These are phyloP conservation scores for Chiua sp. DNA, from an alignment of 1,284 basidiomycete species.

Conservation along the genomic window DNA sequence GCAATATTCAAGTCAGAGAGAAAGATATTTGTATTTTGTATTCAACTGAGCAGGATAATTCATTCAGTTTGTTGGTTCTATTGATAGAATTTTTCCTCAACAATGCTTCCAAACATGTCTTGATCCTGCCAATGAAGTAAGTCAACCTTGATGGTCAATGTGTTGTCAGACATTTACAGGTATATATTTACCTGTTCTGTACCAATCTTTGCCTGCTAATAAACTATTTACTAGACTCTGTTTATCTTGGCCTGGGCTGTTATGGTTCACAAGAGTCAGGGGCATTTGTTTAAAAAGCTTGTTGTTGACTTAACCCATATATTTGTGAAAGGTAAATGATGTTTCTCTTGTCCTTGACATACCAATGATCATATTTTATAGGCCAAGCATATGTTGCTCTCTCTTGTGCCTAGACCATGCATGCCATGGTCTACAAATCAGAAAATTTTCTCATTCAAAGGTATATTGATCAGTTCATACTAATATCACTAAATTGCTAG, in stretches of 20 bases:
- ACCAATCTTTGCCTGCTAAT: too few relatives aligned
- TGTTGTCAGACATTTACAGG: neutral
- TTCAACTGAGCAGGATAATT: neutral
- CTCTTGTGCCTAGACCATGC: too few relatives aligned
- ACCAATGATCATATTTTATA: too few relatives aligned
- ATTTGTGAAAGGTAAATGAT: neutral
- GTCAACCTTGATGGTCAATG: neutral
- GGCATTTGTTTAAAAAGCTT: slow-evolving; percentile 1
- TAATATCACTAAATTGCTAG: too few relatives aligned
- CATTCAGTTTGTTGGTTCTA: neutral
- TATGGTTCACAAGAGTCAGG: slow-evolving; percentile 11
- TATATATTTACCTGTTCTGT: too few relatives aligned
- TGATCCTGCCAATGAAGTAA: neutral
- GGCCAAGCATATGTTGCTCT: too few relatives aligned
- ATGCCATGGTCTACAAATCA: too few relatives aligned
- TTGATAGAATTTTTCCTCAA: neutral
- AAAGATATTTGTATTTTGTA: neutral
- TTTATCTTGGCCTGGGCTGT: slow-evolving; percentile 1
- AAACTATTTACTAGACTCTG: too few relatives aligned
- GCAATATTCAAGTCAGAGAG: neutral
- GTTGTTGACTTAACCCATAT: slow-evolving; percentile 1
- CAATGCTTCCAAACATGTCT: neutral
- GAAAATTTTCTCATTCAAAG: too few relatives aligned
- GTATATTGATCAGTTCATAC: too few relatives aligned
- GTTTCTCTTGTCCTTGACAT: too few relatives aligned